Evolutionary conservation across 139 green algal species (phyloP), one percentile per base, ranked within the genome.

Genomic region (Chlamydomonas sp.): DNA sequence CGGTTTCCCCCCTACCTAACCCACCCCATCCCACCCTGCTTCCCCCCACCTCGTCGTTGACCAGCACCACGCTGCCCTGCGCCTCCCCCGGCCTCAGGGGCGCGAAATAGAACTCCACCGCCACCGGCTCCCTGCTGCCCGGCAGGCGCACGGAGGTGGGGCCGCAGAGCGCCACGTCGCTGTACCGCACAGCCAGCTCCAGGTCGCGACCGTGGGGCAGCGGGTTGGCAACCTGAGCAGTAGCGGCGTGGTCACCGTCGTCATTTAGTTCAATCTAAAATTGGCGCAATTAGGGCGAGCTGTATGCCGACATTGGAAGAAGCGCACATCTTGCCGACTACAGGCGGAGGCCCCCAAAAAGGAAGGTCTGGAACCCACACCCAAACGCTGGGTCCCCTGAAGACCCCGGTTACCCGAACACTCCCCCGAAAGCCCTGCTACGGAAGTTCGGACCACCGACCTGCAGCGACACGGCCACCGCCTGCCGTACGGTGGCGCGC

Each of bases 71-170:
- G 2, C n/a, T 80, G 14, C 89, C 92, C 6, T 89, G n/a, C 4
- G 68, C 66, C 15, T 64, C 59, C 2, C 93, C 91, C 4, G 86
- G 63, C 59, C 91, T 14, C 72, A 97, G 83, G 1, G 95, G 95
- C 60, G 92, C 89, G 83, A 87, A 97, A 83, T 88, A 95, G 85
- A 96, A 93, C 85, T 95, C 89, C 68, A 95, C 84, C 60, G 20
- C 2, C 10, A 60, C 60, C 16, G 79, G 57, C 49, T 84, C 83
- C 31, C 73, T 57, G 49, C 83, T 63, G n/a, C n/a, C 83, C 66
- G 89, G 89, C 60, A 93, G 83, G 0, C 77, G 78, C n/a, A 94
- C 66, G n/a, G 63, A 71, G 10, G 77, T 0, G 2, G 94, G 92
- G 0, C 94, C 93, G 15, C 94, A 80, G 14, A 96, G 90, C 63